phyloP scores from a whole-genome alignment of 371 early-diverging fungal species.

The Apophysomyces sp. region DNA sequence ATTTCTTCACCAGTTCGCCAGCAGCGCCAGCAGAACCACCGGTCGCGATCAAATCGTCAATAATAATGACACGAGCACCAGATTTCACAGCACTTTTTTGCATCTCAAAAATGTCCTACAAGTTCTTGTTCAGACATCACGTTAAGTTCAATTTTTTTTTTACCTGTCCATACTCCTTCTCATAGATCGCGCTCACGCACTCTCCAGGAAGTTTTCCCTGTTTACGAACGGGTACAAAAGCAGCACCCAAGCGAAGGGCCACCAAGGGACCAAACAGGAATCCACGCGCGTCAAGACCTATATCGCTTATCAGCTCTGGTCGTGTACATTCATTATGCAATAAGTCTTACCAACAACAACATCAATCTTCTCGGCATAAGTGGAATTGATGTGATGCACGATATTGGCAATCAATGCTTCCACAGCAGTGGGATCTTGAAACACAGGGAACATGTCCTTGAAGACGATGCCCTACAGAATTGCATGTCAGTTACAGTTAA shows the following conservation, averaged over 20 bases:
- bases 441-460: slow-evolving; percentile 96
- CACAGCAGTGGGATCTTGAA: slow-evolving; percentile 92
- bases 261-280: slow-evolving; percentile 90
- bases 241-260: slow-evolving; percentile 84
- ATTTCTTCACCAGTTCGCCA: slow-evolving; percentile 74
- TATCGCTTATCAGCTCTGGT: not conserved
- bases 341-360: slow-evolving; percentile 76
- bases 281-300: slow-evolving; percentile 88
- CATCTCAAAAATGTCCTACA: slow-evolving; percentile 90
- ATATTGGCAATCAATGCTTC: slow-evolving; percentile 88
- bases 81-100: slow-evolving; percentile 78
- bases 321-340: not conserved
- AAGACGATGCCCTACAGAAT: slow-evolving; percentile 81
- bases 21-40: slow-evolving; percentile 90
- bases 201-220: slow-evolving; percentile 94
- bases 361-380: slow-evolving; percentile 74
- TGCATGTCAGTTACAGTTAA: no score
- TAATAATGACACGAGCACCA: slow-evolving; percentile 84
- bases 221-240: slow-evolving; percentile 96
- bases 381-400: slow-evolving; percentile 75
- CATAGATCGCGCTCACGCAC: slow-evolving; percentile 69
- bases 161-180: slow-evolving; percentile 95
- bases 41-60: slow-evolving; percentile 97
- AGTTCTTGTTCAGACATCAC: not conserved
- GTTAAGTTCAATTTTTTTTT: slow-evolving; percentile 3